Evolutionary conservation across 345 rosid species (phyloP).

Genomic region (Gossypium mustelinum): DNA sequence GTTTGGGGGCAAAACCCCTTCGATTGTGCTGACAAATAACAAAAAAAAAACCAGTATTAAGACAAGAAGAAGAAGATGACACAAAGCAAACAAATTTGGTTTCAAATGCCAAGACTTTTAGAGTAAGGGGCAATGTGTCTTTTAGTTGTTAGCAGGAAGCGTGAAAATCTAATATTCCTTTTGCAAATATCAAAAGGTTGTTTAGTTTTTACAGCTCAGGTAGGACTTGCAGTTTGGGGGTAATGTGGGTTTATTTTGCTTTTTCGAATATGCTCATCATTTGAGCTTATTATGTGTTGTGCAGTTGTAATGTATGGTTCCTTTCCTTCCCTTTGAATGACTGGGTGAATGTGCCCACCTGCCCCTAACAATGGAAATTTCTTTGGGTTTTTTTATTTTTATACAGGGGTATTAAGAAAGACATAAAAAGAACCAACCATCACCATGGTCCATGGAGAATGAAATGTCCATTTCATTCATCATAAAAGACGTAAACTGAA

Average conservation of each 20-base stretch:
- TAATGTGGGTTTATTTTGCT: not conserved
- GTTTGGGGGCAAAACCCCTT: not conserved
- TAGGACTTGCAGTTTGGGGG: too few relatives aligned
- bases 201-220: constrained; percentile 18
- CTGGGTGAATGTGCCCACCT: not conserved
- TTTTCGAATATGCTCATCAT: constrained; percentile 7
- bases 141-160: constrained; percentile 13
- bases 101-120: not conserved
- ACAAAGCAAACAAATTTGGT: not conserved
- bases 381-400: not conserved
- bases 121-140: constrained; percentile 6
- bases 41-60: not conserved
- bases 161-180: constrained; percentile 7
- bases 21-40: not conserved
- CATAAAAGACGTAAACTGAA: not conserved
- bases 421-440: not conserved
- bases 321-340: not conserved
- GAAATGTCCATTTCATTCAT: not conserved
- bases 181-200: constrained; percentile 8
- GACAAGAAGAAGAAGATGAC: constrained; percentile 8
- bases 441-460: not conserved
- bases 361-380: not conserved
- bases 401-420: not conserved
- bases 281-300: not conserved
- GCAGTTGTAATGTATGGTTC: not conserved